These are phyloP conservation scores for Apiospora malaysiana DNA, from an alignment of 2,329 filamentous ascomycete genomes.

Conservation along the genomic window DNA sequence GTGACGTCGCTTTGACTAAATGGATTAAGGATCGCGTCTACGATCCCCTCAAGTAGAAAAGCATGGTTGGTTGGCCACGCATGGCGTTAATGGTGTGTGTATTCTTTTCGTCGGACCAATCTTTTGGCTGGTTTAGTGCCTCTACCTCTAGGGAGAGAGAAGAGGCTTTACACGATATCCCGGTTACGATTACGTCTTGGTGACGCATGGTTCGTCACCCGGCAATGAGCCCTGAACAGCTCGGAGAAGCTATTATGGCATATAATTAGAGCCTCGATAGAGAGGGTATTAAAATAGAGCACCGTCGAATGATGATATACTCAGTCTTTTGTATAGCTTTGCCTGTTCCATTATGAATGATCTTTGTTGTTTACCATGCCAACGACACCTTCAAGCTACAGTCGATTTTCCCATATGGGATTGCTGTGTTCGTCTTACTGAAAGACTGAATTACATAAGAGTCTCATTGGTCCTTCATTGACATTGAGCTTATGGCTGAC, in stretches of 20 bases:
- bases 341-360: background rate
- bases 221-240: constrained; percentile 6
- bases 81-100: constrained; percentile 8
- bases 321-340: background rate
- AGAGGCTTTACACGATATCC: constrained; percentile 17
- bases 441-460: background rate
- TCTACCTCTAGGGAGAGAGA: background rate
- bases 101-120: constrained; percentile 7
- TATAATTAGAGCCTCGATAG: constrained; percentile 14
- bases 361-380: no score
- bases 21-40: constrained; percentile 68
- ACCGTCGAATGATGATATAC: background rate
- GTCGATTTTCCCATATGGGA: background rate
- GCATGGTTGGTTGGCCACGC: background rate
- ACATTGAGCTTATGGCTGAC: background rate
- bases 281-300: constrained; percentile 4
- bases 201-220: background rate
- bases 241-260: constrained; percentile 12
- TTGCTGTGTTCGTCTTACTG: background rate
- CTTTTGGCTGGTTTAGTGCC: constrained; percentile 13
- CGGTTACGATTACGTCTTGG: constrained; percentile 13
- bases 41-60: constrained; percentile 49
- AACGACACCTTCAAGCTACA: background rate
- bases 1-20: constrained; percentile 64
- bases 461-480: background rate